A percentile compares a stretch with the other conserved stretches of the same genome.
phyloP scores from a whole-genome alignment of 305 asterid species.

The Fraxinus albicans region DNA sequence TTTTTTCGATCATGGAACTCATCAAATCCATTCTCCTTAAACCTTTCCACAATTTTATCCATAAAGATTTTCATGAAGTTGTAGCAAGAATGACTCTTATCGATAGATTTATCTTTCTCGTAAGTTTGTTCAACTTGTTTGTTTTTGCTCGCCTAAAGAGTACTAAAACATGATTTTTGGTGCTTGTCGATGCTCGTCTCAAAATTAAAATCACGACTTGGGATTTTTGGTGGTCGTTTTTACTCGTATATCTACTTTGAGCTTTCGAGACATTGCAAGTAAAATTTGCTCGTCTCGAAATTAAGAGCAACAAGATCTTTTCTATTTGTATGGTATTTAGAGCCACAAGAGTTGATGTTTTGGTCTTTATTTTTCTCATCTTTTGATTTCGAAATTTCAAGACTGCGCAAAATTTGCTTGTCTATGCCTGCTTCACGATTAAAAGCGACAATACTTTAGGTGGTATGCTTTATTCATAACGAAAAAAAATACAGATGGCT shows the following conservation, averaged over 20 bases:
- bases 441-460: too few species aligned
- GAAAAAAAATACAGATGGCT: not conserved
- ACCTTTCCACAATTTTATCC: constrained; percentile 38
- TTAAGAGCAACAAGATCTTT: not conserved
- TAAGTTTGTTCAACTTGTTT: constrained; percentile 20
- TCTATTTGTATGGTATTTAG: not conserved
- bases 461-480: too few species aligned
- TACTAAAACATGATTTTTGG: not conserved
- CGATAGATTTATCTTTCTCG: constrained; percentile 51
- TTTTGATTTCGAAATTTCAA: not conserved
- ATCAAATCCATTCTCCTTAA: constrained; percentile 28
- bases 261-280: not conserved
- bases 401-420: not conserved
- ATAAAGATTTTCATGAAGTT: constrained; percentile 41
- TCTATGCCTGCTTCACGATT: not conserved
- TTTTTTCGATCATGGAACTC: constrained; percentile 20
- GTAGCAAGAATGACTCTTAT: constrained; percentile 40
- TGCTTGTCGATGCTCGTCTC: not conserved
- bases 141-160: not conserved
- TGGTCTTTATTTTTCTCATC: not conserved
- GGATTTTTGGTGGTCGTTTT: not conserved
- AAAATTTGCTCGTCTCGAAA: not conserved
- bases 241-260: not conserved
- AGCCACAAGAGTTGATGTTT: not conserved
- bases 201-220: not conserved